Evolutionary conservation across 495 filamentous ascomycete species (phyloP).

Genomic region (Aspergillus leporis): DNA sequence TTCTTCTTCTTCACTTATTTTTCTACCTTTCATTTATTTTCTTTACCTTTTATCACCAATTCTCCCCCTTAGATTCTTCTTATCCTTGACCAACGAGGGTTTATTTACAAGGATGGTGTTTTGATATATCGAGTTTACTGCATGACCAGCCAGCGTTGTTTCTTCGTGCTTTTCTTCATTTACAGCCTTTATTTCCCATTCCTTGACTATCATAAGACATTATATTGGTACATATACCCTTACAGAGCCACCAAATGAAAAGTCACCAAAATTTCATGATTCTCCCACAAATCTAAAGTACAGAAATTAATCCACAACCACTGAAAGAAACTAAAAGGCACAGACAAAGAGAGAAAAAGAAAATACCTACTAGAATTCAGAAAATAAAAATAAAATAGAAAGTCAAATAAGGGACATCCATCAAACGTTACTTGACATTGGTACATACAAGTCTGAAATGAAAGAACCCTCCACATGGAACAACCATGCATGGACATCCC

Average conservation of each 20-base stretch:
- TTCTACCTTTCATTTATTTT: slow-evolving; percentile 7
- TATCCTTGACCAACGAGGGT: background rate
- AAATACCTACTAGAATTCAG: too few species aligned
- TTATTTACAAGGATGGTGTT: background rate
- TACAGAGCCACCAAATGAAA: background rate
- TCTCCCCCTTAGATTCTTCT: background rate
- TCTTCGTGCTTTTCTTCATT: slow-evolving; percentile 4
- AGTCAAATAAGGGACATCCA: too few species aligned
- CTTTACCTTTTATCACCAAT: background rate
- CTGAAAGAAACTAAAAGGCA: too few species aligned
- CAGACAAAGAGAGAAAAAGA: too few species aligned
- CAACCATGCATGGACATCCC: background rate
- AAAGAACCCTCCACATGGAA: background rate
- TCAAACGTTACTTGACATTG: too few species aligned
- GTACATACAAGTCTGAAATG: too few species aligned
- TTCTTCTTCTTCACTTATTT: background rate
- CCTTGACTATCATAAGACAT: background rate
- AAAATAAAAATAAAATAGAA: too few species aligned
- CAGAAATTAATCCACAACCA: too few species aligned
- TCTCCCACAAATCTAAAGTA: background rate
- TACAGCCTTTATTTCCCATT: background rate
- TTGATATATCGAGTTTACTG: background rate
- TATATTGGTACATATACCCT: background rate
- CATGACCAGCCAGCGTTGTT: slow-evolving; percentile 3
- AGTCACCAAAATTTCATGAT: too few species aligned